Evolutionary conservation across 2,329 filamentous ascomycete species (phyloP).

Genomic region (Arthrobotrys musiformis): DNA sequence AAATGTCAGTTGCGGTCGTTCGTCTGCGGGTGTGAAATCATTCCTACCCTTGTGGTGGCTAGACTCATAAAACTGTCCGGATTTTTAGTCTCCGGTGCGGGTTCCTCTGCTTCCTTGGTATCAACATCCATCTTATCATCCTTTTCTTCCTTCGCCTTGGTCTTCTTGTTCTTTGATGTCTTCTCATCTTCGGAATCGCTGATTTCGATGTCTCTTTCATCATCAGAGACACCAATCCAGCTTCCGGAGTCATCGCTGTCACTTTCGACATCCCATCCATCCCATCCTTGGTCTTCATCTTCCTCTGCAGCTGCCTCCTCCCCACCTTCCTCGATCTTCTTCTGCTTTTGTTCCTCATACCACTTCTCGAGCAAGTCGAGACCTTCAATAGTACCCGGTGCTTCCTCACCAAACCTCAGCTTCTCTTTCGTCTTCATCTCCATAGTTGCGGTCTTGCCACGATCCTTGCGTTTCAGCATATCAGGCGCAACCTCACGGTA

Average conservation of each 20-base stretch:
- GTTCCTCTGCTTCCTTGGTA: conserved; percentile 34
- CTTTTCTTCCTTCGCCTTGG: conserved; percentile 54
- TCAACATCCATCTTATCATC: conserved; percentile 57
- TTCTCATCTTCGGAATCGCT: conserved; percentile 75
- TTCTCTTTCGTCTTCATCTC: conserved; percentile 79
- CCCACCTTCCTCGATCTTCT: conserved; percentile 75
- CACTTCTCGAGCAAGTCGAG: conserved; percentile 89
- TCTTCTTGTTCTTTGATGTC: conserved; percentile 71
- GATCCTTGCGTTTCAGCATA: conserved; percentile 86
- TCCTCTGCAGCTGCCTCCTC: conserved; percentile 72
- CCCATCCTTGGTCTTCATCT: conserved; percentile 68
- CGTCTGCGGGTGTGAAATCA: background rate
- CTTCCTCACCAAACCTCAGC: conserved; percentile 83
- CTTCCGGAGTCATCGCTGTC: conserved; percentile 71
- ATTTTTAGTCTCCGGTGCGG: background rate
- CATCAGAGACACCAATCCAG: conserved; percentile 43
- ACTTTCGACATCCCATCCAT: conserved; percentile 78
- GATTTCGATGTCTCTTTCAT: conserved; percentile 70
- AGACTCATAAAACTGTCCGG: conserved; percentile 59
- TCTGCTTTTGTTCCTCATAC: conserved; percentile 83
- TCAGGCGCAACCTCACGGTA: conserved; percentile 93
- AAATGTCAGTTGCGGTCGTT: conserved; percentile 1
- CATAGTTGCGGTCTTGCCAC: conserved; percentile 90
- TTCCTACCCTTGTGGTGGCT: conserved; percentile 61
- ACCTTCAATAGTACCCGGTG: conserved; percentile 84